These are phyloP conservation scores for Schizosaccharomyces osmophilus DNA, from an alignment of 805 yeast species.

Conservation along the genomic window DNA sequence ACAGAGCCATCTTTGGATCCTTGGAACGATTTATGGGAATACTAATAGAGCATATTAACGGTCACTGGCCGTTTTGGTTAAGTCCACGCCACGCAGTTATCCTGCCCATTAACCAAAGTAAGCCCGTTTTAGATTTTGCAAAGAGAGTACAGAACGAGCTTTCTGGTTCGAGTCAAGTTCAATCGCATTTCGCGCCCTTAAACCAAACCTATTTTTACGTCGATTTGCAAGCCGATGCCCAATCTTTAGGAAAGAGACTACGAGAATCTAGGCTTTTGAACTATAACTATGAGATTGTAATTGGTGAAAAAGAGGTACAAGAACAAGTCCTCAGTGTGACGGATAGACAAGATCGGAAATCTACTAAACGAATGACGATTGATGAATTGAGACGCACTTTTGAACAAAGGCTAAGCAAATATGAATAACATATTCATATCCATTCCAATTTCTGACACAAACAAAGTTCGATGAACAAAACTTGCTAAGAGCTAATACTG, in stretches of 20 bases:
- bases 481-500: too few relatives aligned
- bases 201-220: constrained; percentile 39
- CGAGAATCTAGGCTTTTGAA: constrained; percentile 55
- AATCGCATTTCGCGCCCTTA: constrained; percentile 25
- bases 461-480: too few relatives aligned
- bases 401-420: neutral
- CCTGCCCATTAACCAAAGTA: constrained; percentile 45
- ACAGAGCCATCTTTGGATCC: constrained; percentile 87
- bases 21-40: constrained; percentile 81
- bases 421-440: neutral
- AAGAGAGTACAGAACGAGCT: constrained; percentile 22
- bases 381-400: neutral
- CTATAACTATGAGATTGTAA: constrained; percentile 53
- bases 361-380: neutral
- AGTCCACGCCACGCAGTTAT: constrained; percentile 76
- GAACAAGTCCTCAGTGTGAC: constrained; percentile 31
- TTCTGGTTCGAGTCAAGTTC: constrained; percentile 11
- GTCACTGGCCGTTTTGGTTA: constrained; percentile 95
- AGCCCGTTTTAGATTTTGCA: constrained; percentile 31
- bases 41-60: constrained; percentile 67
- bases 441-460: too few relatives aligned
- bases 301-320: constrained; percentile 66
- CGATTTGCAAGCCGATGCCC: constrained; percentile 51
- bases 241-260: constrained; percentile 57
- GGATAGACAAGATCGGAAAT: neutral